Evolutionary conservation across 495 filamentous ascomycete species (phyloP), one percentile per base, ranked within the genome.

Genomic region (Penicillium simplicissimum): DNA sequence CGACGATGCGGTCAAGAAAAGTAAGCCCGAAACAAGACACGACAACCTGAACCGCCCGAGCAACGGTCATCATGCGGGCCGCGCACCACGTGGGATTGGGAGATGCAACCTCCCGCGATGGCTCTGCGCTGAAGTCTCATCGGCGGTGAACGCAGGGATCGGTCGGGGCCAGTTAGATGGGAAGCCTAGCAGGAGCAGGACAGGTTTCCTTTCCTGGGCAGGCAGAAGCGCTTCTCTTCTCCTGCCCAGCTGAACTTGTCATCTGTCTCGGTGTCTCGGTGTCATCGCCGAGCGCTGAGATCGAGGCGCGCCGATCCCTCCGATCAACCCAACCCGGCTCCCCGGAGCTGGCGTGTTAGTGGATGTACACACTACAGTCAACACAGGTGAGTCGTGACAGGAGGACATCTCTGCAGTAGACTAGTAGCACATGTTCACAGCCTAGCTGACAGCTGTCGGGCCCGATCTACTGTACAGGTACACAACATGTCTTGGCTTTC

Each of bases 281-380:
- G 40, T 43, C 40, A 43, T 43, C n/a, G 37, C 37, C 37, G 14
- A n/a, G 37, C 37, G 37, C 40, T 19, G 43, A 36, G 58, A 60
- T 60, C 62, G 52, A 28, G 54, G 54, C 57, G 58, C 53, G 57
- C 45, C 31, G 60, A 63, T 63, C 64, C 31, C 36, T 53, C 19
- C 33, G 60, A 55, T 61, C 48, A 67, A 60, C 60, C 64, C 61
- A 63, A 63, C n/a, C n/a, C n/a, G n/a, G n/a, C n/a, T n/a, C n/a
- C 49, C 57, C 64, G 58, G 59, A 51, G 51, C 45, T 33, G 8
- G 51, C 9, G 9, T 13, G 8, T 31, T 48, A 28, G 45, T 25
- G 45, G 45, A 28, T 28, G 21, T 25, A n/a, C n/a, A n/a, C n/a
- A n/a, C n/a, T n/a, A n/a, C n/a, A n/a, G n/a, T n/a, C n/a, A n/a